These are phyloP conservation scores for Phellopilus nigrolimitatus DNA, from an alignment of 1,284 basidiomycete genomes.

Conservation along the genomic window DNA sequence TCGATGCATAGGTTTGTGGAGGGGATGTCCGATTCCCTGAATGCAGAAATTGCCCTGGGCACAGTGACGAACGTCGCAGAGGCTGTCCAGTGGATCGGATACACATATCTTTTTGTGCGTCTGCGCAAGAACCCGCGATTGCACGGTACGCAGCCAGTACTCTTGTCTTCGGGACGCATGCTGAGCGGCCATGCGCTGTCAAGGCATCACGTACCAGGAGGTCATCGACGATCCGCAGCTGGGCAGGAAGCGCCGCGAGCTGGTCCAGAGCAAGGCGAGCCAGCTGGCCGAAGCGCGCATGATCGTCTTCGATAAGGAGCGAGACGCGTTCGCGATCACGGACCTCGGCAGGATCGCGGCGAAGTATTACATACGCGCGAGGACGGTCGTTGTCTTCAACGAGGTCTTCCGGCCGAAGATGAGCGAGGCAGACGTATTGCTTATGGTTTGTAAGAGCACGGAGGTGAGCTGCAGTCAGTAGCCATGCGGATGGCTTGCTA, in stretches of 20 bases:
- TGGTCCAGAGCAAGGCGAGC: slow-evolving; percentile 69
- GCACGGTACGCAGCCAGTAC: slow-evolving; percentile 58
- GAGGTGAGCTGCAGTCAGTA: slow-evolving; percentile 51
- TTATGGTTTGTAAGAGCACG: slow-evolving; percentile 84
- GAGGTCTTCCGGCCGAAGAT: slow-evolving; percentile 76
- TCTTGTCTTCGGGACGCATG: neutral
- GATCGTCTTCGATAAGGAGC: slow-evolving; percentile 71
- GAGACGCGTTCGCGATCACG: slow-evolving; percentile 68
- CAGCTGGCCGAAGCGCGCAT: slow-evolving; percentile 76
- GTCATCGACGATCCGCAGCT: slow-evolving; percentile 76
- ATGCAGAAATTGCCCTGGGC: slow-evolving; percentile 93
- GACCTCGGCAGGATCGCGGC: slow-evolving; percentile 94
- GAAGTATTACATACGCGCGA: slow-evolving; percentile 90
- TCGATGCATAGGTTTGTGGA: slow-evolving; percentile 62
- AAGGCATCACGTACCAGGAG: slow-evolving; percentile 78
- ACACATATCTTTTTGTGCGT: slow-evolving; percentile 95
- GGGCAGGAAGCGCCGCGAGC: slow-evolving; percentile 66
- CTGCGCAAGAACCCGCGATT: slow-evolving; percentile 92
- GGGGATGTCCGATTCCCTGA: slow-evolving; percentile 89
- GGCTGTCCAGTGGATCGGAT: slow-evolving; percentile 93
- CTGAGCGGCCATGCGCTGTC: neutral
- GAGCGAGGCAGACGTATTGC: slow-evolving; percentile 92
- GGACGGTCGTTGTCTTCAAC: slow-evolving; percentile 90
- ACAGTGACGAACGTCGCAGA: slow-evolving; percentile 88
- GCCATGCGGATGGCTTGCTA: slow-evolving; percentile 4